Conservation (phyloP, 1,139 yeast species). For the Yamadazyma epiphylla region DNA sequence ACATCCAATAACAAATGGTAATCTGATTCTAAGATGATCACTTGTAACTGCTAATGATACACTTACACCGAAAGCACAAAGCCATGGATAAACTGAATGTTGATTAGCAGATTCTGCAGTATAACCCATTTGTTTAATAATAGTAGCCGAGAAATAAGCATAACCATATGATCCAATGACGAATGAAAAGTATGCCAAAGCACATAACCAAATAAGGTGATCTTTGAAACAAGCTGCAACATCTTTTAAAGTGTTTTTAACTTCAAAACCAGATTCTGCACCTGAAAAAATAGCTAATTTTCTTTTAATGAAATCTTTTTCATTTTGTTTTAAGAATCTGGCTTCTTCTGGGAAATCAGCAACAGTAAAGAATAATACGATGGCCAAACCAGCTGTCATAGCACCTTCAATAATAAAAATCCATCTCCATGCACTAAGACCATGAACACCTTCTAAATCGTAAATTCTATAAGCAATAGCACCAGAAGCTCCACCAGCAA, state of each 20-base stretch:
- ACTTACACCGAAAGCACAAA: conserved; percentile 54
- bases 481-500: conserved; percentile 42
- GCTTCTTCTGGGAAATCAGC: conserved; percentile 47
- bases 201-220: conserved; percentile 49
- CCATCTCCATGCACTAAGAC: conserved; percentile 66
- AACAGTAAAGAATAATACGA: conserved; percentile 58
- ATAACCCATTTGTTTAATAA: conserved; percentile 54
- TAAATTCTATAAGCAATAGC: conserved; percentile 41
- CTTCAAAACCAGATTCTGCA: conserved; percentile 49
- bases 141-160: conserved; percentile 67
- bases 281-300: conserved; percentile 54
- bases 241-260: conserved; percentile 40
- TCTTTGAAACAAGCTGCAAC: conserved; percentile 44
- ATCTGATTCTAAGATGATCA: conserved; percentile 44
- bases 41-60: conserved; percentile 47
- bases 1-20: conserved; percentile 44
- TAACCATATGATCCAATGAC: conserved; percentile 69
- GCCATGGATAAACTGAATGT: conserved; percentile 73
- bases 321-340: conserved; percentile 47
- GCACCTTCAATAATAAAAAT: conserved; percentile 71
- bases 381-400: conserved; percentile 56
- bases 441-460: conserved; percentile 35
- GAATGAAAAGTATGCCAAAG: conserved; percentile 58
- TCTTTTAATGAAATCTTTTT: conserved; percentile 46
- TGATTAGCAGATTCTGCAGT: conserved; percentile 61